phyloP scores from a whole-genome alignment of 73 alveolate genomes.

The Tetrahymena thermophila region DNA sequence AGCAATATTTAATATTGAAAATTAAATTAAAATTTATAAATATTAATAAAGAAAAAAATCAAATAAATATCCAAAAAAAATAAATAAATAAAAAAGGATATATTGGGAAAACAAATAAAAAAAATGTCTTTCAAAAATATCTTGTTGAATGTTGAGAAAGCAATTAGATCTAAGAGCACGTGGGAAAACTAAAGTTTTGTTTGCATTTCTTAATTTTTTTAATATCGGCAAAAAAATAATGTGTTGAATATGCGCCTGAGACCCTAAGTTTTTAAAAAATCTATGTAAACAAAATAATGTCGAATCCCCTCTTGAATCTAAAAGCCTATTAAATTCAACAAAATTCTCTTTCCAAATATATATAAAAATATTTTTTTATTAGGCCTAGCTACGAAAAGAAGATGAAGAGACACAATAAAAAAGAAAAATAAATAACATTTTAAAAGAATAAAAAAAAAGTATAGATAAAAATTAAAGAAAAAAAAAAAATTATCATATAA shows the following conservation, averaged over 20 bases:
- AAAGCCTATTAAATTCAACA: neutral
- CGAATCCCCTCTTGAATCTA: slow-evolving; percentile 4
- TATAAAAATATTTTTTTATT: neutral
- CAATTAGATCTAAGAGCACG: neutral
- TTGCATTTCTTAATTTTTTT: neutral
- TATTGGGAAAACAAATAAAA: neutral
- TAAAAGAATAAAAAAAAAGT: neutral
- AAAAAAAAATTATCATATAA: neutral
- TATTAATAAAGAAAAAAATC: neutral
- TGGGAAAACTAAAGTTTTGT: neutral
- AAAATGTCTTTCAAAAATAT: neutral
- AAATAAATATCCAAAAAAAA: neutral
- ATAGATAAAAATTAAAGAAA: neutral
- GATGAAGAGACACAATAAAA: neutral
- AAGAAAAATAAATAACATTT: neutral
- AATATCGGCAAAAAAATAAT: neutral
- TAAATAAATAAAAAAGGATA: neutral
- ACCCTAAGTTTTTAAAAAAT: neutral
- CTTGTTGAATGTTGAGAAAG: neutral
- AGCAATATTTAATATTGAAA: neutral
- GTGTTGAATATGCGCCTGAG: neutral
- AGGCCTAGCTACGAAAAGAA: neutral
- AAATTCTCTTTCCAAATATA: neutral
- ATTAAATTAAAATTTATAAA: neutral
- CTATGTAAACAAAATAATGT: neutral